Base-by-base conservation (phyloP, 2,329 filamentous ascomycete species). In the Mycogone perniciosa region DNA sequence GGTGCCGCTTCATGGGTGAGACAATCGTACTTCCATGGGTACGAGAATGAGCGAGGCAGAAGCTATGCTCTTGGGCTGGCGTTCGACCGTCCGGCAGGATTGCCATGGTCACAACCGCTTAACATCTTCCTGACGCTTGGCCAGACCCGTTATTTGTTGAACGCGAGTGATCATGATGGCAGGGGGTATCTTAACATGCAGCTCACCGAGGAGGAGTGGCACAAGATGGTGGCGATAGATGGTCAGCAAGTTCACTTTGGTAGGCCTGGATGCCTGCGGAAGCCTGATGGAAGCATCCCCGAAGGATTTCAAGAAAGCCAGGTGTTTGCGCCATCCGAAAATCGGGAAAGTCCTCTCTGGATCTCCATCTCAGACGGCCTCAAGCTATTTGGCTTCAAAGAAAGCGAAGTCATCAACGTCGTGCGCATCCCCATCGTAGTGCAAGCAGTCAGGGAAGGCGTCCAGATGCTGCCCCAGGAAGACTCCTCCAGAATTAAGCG, bases 161-260 rank as follows among this genome's bases (percentile, higher is more conserved):
- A 69, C 39, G 66, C 67, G 11, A 67, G 64, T 48, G 62, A 68
- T 40, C 56, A 59, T 31, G 64, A 67, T 31, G 63, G 66, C 4
- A 51, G 60, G 37, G 66, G 65, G 0, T 68, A 68, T 47, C 57
- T 69, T 43, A 68, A 68, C 53, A 65, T 69, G 66, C 65, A 67
- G 47, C 58, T 69, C 37, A 68, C 64, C 0, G 63, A 67, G 46
- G 61, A 66, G 10, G 66, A 69, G 39, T 69, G 65, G 64, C 55
- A 67, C 45, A 60, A 64, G 48, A 67, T 67, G 63, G 48, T 65
- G 5, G 55, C 61, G 0, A 48, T 64, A 1, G 61, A 67, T 40
- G 67, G 66, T 1, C 54, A 62, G 34, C 64, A 63, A 0, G 61
- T 66, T 30, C 64, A 65, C 7, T 69, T 69, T 51, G 63, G 66